Base-by-base conservation (phyloP, 306 rosid genomes). In the Carpinus fangiana region DNA sequence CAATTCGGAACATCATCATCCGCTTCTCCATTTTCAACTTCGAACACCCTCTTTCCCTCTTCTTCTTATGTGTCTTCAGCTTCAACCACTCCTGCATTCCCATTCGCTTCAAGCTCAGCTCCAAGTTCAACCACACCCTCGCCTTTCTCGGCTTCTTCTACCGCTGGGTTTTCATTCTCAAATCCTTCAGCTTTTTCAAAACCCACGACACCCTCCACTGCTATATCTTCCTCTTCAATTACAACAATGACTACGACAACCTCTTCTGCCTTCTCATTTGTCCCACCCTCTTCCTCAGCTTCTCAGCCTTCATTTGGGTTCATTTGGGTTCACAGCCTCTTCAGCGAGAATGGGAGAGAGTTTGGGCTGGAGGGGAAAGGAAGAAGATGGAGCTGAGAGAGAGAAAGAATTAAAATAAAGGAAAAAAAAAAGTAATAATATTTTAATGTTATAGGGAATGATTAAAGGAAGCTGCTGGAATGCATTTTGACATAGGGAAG, bases 201-300 rank as follows among this genome's bases (percentile, higher is more conserved):
- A 21, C 72, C 83, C 47, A 18, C 72, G 8, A 66, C 72, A 8
- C 21, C 51, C 12, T 36, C 70, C 20, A 20, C 83, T 18, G 21
- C 75, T 26, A 77, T 18, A 21, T 11, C 73, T 66, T 52, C 84
- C 18, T 48, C 83, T 16, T 74, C 85, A 11, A 80, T 83, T 14
- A 46, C 80, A 48, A 56, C 59, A 45, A 45, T 8, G 9, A 9
- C 48, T 9, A 45, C 48, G 9, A 46, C 80, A 48, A 56, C 59
- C 52, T 62, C 82, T 17, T 73, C 86, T 51, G 60, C 66, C 64
- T 77, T 84, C 85, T 84, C 86, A 55, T 76, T 87, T 8, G 80
- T 62, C 53, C 5, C 81, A 36, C 52, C 87, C 9, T 21, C 85
- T 31, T 83, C 87, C 54, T 67, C 78, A 9, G 70, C 84, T n/a